Conservation (phyloP, 768 basidiomycete species). For the Rhodotorula babjevae region DNA sequence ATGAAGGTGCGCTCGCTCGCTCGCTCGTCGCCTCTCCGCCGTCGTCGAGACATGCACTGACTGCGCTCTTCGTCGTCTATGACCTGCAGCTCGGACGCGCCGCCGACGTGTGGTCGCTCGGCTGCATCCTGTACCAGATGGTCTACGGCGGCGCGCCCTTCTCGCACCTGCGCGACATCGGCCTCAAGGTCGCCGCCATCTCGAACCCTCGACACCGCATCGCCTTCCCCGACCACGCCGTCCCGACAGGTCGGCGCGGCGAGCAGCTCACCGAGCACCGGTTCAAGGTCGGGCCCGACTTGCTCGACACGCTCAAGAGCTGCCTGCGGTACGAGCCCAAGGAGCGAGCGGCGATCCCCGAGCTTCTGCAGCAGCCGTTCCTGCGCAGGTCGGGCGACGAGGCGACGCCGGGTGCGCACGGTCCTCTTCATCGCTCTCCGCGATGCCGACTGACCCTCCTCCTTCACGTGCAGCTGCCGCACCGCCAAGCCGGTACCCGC, state of each 20-base stretch:
- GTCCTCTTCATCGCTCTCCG: too few relatives aligned
- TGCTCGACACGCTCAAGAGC: constrained; percentile 75
- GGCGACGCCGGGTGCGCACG: background rate
- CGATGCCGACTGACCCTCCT: background rate
- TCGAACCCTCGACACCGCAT: constrained; percentile 71
- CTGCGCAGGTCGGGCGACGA: constrained; percentile 31
- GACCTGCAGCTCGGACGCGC: constrained; percentile 65
- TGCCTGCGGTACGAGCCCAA: constrained; percentile 77
- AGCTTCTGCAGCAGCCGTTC: constrained; percentile 56
- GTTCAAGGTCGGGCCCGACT: constrained; percentile 63
- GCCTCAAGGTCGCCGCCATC: constrained; percentile 90
- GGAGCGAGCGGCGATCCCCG: constrained; percentile 77
- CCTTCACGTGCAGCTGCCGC: background rate
- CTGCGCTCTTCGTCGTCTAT: background rate
- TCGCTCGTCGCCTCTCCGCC: background rate
- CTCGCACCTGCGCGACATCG: constrained; percentile 66
- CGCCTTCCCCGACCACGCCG: constrained; percentile 67
- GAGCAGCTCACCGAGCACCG: constrained; percentile 64
- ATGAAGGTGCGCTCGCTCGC: constrained; percentile 65
- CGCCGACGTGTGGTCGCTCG: constrained; percentile 95
- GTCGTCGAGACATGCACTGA: background rate
- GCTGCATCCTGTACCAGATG: constrained; percentile 98
- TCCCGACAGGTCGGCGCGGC: constrained; percentile 53
- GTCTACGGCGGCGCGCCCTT: constrained; percentile 92
- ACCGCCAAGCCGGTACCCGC: background rate